Conservation (phyloP, 352 stramenopile species). For the Phytophthora kernoviae region DNA sequence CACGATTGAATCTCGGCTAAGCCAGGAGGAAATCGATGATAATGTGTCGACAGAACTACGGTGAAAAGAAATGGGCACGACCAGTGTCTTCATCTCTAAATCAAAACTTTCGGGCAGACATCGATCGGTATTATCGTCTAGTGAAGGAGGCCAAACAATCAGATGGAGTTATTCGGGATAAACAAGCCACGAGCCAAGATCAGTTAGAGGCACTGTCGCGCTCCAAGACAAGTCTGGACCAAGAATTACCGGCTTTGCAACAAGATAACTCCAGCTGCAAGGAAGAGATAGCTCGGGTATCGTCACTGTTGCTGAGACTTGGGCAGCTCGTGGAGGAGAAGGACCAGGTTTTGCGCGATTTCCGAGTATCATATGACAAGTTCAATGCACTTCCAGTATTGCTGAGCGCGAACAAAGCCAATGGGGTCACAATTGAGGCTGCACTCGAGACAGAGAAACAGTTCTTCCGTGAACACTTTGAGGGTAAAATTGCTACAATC, state of each 20-base stretch:
- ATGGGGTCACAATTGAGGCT: conserved; percentile 25
- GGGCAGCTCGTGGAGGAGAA: conserved; percentile 64
- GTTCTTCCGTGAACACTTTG: conserved; percentile 68
- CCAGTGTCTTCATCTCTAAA: conserved; percentile 60
- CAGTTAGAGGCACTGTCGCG: conserved; percentile 48
- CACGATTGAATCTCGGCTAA: conserved; percentile 54
- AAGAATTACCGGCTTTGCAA: conserved; percentile 51
- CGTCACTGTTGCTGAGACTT: conserved; percentile 56
- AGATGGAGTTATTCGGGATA: conserved; percentile 63
- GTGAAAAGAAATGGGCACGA: conserved; percentile 53
- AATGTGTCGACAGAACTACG: conserved; percentile 75
- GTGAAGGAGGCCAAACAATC: conserved; percentile 73
- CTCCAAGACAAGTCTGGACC: conserved; percentile 60
- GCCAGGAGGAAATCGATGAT: conserved; percentile 69
- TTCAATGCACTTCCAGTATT: conserved; percentile 63
- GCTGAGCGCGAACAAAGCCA: conserved; percentile 34
- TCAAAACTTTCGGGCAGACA: conserved; percentile 61
- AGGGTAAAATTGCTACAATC: conserved; percentile 56
- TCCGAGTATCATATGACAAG: conserved; percentile 57
- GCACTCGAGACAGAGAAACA: conserved; percentile 58
- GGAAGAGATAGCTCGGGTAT: conserved; percentile 54
- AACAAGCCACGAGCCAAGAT: conserved; percentile 40
- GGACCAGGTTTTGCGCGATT: conserved; percentile 59
- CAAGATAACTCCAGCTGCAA: conserved; percentile 60
- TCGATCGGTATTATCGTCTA: conserved; percentile 79